Percentiles rank a stretch among this genome's conserved stretches.
These are phyloP conservation scores for Pittosporum tobira DNA, from an alignment of 129 eudicot genomes.

Conservation along the genomic window DNA sequence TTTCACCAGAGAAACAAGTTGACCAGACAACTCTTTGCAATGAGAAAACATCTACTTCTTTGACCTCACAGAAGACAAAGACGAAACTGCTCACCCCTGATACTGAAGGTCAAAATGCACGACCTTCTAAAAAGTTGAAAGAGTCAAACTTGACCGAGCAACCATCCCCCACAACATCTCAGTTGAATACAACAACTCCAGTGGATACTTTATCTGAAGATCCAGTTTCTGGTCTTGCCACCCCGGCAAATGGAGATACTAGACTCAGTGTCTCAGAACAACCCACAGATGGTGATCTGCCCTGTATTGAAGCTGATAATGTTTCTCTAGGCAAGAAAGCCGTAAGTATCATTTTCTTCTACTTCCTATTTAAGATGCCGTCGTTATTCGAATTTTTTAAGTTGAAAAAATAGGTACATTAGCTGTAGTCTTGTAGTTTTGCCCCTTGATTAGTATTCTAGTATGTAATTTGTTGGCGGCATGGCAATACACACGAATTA, in stretches of 20 bases:
- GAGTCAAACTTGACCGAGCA: slow-evolving; percentile 18
- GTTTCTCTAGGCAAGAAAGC: slow-evolving; percentile 37
- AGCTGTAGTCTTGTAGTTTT: too few relatives aligned
- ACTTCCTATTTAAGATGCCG: neutral
- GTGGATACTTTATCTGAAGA: slow-evolving; percentile 16
- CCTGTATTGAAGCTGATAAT: slow-evolving; percentile 28
- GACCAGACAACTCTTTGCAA: slow-evolving; percentile 23
- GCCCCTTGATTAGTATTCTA: too few relatives aligned
- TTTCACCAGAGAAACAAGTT: slow-evolving; percentile 11
- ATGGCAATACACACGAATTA: too few relatives aligned
- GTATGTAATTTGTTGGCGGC: too few relatives aligned
- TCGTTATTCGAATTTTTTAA: too few relatives aligned
- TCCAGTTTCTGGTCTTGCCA: neutral
- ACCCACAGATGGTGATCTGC: slow-evolving; percentile 24
- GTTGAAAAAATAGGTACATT: too few relatives aligned
- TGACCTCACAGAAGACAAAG: slow-evolving; percentile 22
- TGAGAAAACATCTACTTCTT: slow-evolving; percentile 19
- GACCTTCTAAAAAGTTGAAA: slow-evolving; percentile 25
- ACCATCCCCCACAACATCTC: slow-evolving; percentile 8
- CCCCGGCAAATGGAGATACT: slow-evolving; percentile 17
- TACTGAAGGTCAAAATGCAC: slow-evolving; percentile 7
- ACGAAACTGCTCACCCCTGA: slow-evolving; percentile 16
- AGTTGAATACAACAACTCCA: slow-evolving; percentile 6
- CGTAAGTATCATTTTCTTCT: slow-evolving; percentile 31
- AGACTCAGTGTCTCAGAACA: slow-evolving; percentile 18